Percentiles rank a stretch among this genome's conserved stretches.
Evolutionary conservation across 371 early-diverging fungal genomes (phyloP).

Genomic region (Basidiobolus meristosporus): DNA sequence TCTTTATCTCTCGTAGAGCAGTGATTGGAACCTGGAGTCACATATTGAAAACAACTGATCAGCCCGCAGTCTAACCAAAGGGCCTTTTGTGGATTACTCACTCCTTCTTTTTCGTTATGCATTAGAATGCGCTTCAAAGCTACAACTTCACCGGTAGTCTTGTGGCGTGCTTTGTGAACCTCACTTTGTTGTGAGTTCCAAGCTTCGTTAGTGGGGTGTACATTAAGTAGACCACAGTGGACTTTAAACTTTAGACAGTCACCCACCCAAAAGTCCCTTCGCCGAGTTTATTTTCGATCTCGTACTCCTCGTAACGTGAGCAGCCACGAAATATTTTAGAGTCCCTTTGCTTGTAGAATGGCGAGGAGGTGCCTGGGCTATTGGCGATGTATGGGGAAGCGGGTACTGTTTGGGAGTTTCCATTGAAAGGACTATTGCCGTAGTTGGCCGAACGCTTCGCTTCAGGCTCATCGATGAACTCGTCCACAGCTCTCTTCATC

Average conservation of each 20-base stretch:
- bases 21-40: constrained; percentile 82
- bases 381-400: too few relatives aligned
- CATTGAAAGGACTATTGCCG: too few relatives aligned
- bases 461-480: too few relatives aligned
- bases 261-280: constrained; percentile 24
- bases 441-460: too few relatives aligned
- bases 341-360: too few relatives aligned
- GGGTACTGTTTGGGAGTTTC: too few relatives aligned
- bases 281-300: constrained; percentile 11
- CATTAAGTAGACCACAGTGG: background rate
- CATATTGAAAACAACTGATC: background rate
- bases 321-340: too few relatives aligned
- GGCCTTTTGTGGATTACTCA: constrained; percentile 7
- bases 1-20: constrained; percentile 86
- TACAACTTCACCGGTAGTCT: constrained; percentile 35
- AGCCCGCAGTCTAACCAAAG: background rate
- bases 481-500: too few relatives aligned
- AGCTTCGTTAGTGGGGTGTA: too few relatives aligned
- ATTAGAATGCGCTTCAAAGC: too few relatives aligned
- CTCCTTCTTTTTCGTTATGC: constrained; percentile 66
- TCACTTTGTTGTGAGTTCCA: constrained; percentile 35
- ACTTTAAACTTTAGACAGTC: background rate
- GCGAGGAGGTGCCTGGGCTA: too few relatives aligned
- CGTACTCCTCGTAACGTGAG: too few relatives aligned
- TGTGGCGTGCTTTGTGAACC: constrained; percentile 61